These are phyloP conservation scores for Cystobasidium slooffiae DNA, from an alignment of 1,284 basidiomycete genomes.

Conservation along the genomic window DNA sequence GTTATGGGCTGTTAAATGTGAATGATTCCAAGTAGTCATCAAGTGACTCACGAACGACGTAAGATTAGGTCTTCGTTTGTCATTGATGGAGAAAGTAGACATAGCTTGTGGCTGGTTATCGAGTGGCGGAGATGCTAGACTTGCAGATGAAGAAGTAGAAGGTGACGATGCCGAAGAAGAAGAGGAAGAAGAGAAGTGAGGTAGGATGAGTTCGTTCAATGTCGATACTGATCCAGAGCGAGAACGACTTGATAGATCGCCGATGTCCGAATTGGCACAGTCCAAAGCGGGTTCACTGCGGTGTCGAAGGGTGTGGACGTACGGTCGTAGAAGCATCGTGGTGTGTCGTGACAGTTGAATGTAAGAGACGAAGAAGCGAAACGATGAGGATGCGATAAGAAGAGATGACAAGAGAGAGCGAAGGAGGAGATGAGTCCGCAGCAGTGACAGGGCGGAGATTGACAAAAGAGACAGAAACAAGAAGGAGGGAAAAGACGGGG, in stretches of 20 bases:
- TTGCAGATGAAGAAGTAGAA: background rate
- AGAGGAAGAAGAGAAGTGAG: background rate
- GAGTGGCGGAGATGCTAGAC: background rate
- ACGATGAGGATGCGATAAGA: background rate
- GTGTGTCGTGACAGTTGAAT: too few relatives aligned
- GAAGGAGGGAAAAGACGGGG: too few relatives aligned
- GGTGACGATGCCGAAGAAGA: too few relatives aligned
- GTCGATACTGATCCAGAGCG: slow-evolving; percentile 26
- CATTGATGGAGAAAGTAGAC: background rate
- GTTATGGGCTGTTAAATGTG: background rate
- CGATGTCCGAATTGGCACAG: background rate
- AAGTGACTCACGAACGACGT: background rate
- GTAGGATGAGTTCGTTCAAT: slow-evolving; percentile 13
- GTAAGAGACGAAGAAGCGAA: background rate
- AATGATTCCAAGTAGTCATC: background rate
- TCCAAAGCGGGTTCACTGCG: slow-evolving; percentile 24
- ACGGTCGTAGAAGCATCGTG: background rate
- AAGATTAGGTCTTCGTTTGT: background rate
- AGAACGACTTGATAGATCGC: slow-evolving; percentile 16
- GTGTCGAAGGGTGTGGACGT: too few relatives aligned
- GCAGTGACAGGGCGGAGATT: too few relatives aligned
- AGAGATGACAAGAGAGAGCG: background rate
- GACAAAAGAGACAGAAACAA: too few relatives aligned
- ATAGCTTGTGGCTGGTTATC: too few relatives aligned
- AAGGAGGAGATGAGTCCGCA: too few relatives aligned